phyloP scores from a whole-genome alignment of 1,284 basidiomycete species.

The Athelia sp. region DNA sequence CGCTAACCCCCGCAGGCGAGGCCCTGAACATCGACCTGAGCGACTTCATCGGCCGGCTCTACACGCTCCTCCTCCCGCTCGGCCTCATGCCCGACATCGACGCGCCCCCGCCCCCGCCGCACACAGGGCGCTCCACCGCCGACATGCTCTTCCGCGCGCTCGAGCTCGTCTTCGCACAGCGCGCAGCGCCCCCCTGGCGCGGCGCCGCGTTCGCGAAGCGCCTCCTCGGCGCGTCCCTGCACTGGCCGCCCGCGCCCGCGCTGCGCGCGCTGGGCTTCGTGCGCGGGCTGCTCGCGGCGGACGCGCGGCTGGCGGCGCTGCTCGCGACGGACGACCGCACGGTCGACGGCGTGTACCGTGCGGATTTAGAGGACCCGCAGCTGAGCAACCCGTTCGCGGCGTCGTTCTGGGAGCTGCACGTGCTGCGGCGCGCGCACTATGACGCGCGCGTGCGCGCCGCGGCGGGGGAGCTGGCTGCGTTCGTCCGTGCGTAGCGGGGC shows the following conservation, averaged over 20 bases:
- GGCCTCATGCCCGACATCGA: slow-evolving; percentile 51
- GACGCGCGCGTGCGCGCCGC: slow-evolving; percentile 56
- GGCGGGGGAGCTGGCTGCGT: slow-evolving; percentile 45
- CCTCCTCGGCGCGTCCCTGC: slow-evolving; percentile 71
- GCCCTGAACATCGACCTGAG: slow-evolving; percentile 92
- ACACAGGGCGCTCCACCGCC: slow-evolving; percentile 34
- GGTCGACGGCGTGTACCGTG: slow-evolving; percentile 76
- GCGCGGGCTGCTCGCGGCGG: slow-evolving; percentile 64
- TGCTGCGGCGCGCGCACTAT: slow-evolving; percentile 54
- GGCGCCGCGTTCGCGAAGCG: slow-evolving; percentile 92
- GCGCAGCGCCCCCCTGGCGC: slow-evolving; percentile 68
- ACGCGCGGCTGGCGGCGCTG: slow-evolving; percentile 79
- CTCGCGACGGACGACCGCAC: slow-evolving; percentile 84
- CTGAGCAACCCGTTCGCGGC: slow-evolving; percentile 70
- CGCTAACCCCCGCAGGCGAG: slow-evolving; percentile 57
- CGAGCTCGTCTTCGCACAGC: slow-evolving; percentile 71
- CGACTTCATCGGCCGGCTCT: slow-evolving; percentile 83
- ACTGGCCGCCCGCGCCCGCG: slow-evolving; percentile 70
- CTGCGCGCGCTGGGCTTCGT: slow-evolving; percentile 74
- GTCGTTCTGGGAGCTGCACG: slow-evolving; percentile 65
- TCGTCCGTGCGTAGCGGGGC: slow-evolving; percentile 20
- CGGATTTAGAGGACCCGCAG: slow-evolving; percentile 84
- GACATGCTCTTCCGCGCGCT: slow-evolving; percentile 87
- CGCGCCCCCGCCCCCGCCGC: slow-evolving; percentile 19
- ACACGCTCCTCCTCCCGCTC: slow-evolving; percentile 62